These are phyloP conservation scores for Coniosporium tulheliwenetii DNA, from an alignment of 2,329 filamentous ascomycete species.

Conservation along the genomic window DNA sequence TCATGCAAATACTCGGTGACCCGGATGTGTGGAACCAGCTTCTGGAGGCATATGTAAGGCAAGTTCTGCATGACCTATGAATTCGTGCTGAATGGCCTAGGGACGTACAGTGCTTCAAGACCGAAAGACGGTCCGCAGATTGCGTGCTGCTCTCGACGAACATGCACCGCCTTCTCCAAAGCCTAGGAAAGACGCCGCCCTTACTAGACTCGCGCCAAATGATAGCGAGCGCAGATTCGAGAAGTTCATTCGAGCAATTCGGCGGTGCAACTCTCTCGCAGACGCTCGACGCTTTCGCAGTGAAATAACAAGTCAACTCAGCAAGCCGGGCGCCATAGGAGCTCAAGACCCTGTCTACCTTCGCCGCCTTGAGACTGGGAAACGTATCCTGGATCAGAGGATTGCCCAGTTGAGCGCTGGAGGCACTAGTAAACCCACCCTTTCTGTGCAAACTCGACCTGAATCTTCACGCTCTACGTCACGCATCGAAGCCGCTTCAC, in stretches of 20 bases:
- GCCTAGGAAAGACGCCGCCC: conserved; percentile 46
- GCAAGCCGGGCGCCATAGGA: conserved; percentile 64
- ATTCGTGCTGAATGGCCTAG: conserved; percentile 16
- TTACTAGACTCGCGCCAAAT: conserved; percentile 63
- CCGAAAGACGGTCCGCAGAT: conserved; percentile 80
- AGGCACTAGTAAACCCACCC: conserved; percentile 29
- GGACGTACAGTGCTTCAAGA: conserved; percentile 82
- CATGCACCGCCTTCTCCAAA: conserved; percentile 74
- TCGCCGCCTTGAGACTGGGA: conserved; percentile 79
- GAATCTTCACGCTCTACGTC: too few species aligned
- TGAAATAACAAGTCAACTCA: conserved; percentile 81
- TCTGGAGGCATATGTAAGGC: conserved; percentile 62
- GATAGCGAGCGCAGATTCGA: conserved; percentile 91
- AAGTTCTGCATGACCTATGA: neutral
- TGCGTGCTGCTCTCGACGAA: conserved; percentile 82
- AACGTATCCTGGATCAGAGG: conserved; percentile 76
- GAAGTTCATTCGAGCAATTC: conserved; percentile 77
- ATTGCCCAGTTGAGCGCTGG: conserved; percentile 66
- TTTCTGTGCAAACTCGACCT: conserved; percentile 23
- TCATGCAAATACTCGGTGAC: conserved; percentile 67
- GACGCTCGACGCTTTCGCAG: conserved; percentile 86
- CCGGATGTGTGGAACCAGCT: conserved; percentile 97
- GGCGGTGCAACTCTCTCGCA: conserved; percentile 78
- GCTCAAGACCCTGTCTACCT: conserved; percentile 76
- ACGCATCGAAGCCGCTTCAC: conserved; percentile 52